phyloP scores from a whole-genome alignment of 2,329 filamentous ascomycete genomes.

The Ploettnerulaceae sp. region DNA sequence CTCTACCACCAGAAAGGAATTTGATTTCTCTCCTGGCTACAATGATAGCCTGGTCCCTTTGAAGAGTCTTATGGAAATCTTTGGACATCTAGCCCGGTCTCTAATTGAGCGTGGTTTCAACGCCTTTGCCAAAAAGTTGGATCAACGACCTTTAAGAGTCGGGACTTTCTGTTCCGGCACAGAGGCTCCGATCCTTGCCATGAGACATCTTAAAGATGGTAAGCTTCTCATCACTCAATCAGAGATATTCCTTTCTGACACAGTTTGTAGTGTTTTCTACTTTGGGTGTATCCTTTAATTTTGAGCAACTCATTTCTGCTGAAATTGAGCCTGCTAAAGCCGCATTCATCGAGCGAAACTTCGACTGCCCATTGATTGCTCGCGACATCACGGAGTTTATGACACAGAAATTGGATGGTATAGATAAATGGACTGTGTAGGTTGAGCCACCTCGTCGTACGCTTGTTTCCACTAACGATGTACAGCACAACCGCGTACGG shows the following conservation, averaged over 20 bases:
- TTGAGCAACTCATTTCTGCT: conserved; percentile 55
- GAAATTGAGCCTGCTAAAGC: conserved; percentile 63
- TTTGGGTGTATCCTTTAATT: conserved; percentile 5
- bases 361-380: conserved; percentile 48
- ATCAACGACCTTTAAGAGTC: background rate
- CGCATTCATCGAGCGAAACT: conserved; percentile 58
- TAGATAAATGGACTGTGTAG: conserved; percentile 9
- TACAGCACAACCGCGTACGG: conserved; percentile 64
- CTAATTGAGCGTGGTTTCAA: background rate
- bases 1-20: background rate
- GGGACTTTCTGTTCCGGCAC: conserved; percentile 2
- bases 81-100: background rate
- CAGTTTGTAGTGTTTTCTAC: background rate
- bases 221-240: background rate
- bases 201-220: background rate
- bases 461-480: conserved; percentile 11
- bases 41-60: background rate
- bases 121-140: background rate
- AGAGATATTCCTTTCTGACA: background rate
- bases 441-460: conserved; percentile 2
- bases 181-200: conserved; percentile 3
- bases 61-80: background rate
- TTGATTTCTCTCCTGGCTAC: background rate
- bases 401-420: background rate
- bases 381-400: conserved; percentile 53